These are phyloP conservation scores for Aureobasidium melanogenum DNA, from an alignment of 2,329 filamentous ascomycete genomes.

Conservation along the genomic window DNA sequence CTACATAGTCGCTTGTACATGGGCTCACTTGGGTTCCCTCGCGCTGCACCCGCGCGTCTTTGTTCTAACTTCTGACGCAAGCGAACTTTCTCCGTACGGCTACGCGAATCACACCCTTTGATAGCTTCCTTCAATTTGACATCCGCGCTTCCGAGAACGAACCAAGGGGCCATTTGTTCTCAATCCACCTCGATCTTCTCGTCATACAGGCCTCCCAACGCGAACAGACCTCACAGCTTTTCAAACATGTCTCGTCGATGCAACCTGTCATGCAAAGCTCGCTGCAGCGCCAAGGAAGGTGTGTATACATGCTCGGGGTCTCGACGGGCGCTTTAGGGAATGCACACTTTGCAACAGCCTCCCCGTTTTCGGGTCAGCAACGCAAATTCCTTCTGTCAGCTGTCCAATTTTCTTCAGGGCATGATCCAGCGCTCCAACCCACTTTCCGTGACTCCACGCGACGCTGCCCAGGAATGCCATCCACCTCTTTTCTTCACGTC, in stretches of 20 bases:
- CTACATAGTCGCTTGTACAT: not conserved
- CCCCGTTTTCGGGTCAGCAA: conserved; percentile 5
- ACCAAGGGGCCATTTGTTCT: conserved; percentile 6
- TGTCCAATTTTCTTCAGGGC: not conserved
- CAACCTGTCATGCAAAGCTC: conserved; percentile 1
- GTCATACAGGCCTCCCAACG: not conserved
- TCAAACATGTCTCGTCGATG: not conserved
- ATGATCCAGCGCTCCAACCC: not conserved
- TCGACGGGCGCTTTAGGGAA: not conserved
- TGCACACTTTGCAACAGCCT: conserved; percentile 1
- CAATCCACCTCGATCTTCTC: not conserved
- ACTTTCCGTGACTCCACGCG: conserved; percentile 8
- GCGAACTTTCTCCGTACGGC: conserved; percentile 8
- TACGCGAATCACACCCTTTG: conserved; percentile 1
- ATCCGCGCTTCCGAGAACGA: conserved; percentile 9
- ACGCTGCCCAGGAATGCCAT: conserved; percentile 7
- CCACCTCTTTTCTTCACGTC: conserved; percentile 2
- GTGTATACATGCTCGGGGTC: not conserved
- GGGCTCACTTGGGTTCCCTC: not conserved
- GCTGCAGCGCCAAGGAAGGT: not conserved
- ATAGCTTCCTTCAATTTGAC: conserved; percentile 8
- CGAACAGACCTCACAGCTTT: not conserved
- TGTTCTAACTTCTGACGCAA: conserved; percentile 8
- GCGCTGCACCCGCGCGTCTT: conserved; percentile 6
- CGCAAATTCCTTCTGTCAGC: conserved; percentile 4